Base-by-base conservation (phyloP, 208 protist species). In the Acanthamoeba lenticulata region DNA sequence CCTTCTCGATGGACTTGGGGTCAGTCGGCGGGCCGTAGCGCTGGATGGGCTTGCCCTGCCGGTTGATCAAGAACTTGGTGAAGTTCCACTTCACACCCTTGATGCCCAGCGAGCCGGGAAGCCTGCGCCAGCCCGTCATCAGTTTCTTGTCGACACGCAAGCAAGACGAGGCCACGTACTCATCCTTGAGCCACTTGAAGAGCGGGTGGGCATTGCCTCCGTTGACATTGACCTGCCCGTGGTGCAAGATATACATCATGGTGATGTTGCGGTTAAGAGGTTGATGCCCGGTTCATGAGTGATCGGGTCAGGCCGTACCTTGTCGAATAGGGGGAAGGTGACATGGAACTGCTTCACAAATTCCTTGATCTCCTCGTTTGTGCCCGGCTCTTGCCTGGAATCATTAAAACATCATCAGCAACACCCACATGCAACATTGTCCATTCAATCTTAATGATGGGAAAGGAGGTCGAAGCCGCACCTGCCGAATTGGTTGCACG, bases 1-100 rank as follows among this genome's bases (percentile, higher is more conserved):
- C 60, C 57, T 77, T 47, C 29, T 92, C 88, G 88, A 77, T 92
- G 88, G 88, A 47, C 60, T 69, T 79, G 57, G 60, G 88, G n/a
- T 69, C 62, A 24, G 52, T 92, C 24, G 52, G 38, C 29, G 57
- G 36, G 88, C 88, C 88, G 45, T 62, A 92, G 52, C 88, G 88
- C 32, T 77, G 38, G 42, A 92, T 27, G 7, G 60, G 57, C 60
- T 92, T 77, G 7, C 88, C 88, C 38, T 92, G 42, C 62, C 52
- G 72, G 52, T 77, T 77, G n/a, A 92, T 52, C 88, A 92, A 38
- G 60, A 92, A 92, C 57, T 90, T 90, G 44, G 83, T 90, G 52
- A 91, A 94, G 83, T 94, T 94, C 93, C 93, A 94, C 85, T 94
- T 94, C 29, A 94, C 60, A 47, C 55, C 83, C 49, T 60, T 90